These are phyloP conservation scores for Groenewaldozyma sp. DNA, from an alignment of 1,139 yeast genomes.

Conservation along the genomic window DNA sequence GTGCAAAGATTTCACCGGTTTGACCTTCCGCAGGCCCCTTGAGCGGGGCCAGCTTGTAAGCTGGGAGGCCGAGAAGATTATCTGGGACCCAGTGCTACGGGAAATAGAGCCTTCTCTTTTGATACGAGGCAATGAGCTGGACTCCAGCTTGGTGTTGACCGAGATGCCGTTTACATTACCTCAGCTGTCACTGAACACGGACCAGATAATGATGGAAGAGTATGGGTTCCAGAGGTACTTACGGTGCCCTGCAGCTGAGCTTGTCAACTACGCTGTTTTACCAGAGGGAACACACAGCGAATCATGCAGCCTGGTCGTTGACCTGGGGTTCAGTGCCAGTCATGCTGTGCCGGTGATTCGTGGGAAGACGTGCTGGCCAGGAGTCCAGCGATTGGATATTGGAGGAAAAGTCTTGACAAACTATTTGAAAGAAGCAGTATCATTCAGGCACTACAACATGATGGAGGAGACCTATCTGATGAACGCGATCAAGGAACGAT, in stretches of 20 bases:
- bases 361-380: slow-evolving; percentile 72
- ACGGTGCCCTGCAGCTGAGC: slow-evolving; percentile 55
- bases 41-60: slow-evolving; percentile 79
- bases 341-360: slow-evolving; percentile 80
- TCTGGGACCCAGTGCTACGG: slow-evolving; percentile 58
- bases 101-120: slow-evolving; percentile 24
- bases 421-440: slow-evolving; percentile 68
- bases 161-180: slow-evolving; percentile 83
- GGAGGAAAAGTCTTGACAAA: slow-evolving; percentile 87
- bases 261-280: slow-evolving; percentile 49
- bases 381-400: slow-evolving; percentile 62
- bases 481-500: slow-evolving; percentile 74
- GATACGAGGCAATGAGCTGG: slow-evolving; percentile 36
- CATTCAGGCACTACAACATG: slow-evolving; percentile 89
- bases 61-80: slow-evolving; percentile 87
- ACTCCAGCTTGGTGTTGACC: slow-evolving; percentile 50
- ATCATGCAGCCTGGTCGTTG: slow-evolving; percentile 74
- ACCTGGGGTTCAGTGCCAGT: slow-evolving; percentile 81
- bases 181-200: slow-evolving; percentile 73
- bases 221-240: slow-evolving; percentile 67
- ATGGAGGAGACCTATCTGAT: slow-evolving; percentile 83
- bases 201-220: slow-evolving; percentile 91
- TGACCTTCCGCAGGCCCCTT: slow-evolving; percentile 69
- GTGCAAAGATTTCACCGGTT: slow-evolving; percentile 67
- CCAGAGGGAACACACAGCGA: slow-evolving; percentile 7